A percentile compares a stretch with the other conserved stretches of the same genome.
Evolutionary conservation across 208 protist species (phyloP).

Genomic region (Sergeia podlipaevii): DNA sequence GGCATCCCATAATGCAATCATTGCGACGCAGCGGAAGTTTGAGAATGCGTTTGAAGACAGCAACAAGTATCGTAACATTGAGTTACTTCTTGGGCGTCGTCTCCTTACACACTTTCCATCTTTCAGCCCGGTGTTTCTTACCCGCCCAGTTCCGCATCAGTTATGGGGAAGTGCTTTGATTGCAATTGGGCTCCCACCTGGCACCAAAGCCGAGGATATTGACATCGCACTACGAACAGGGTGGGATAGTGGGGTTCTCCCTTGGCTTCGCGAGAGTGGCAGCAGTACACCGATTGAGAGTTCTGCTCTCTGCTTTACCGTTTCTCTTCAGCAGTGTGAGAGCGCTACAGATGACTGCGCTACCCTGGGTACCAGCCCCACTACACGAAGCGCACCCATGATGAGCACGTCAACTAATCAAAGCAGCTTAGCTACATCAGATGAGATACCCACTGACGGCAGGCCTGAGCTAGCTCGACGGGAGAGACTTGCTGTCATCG

Average conservation of each 20-base stretch:
- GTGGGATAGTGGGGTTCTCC: slow-evolving; percentile 45
- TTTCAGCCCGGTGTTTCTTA: slow-evolving; percentile 56
- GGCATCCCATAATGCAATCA: slow-evolving; percentile 74
- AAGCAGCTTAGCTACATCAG: too few relatives aligned
- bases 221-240: slow-evolving; percentile 30
- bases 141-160: slow-evolving; percentile 50
- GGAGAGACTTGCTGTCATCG: slow-evolving; percentile 54
- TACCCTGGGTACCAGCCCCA: too few relatives aligned
- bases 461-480: slow-evolving; percentile 13
- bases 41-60: slow-evolving; percentile 87
- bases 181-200: slow-evolving; percentile 34
- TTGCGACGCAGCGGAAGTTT: slow-evolving; percentile 75
- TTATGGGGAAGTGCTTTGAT: slow-evolving; percentile 62
- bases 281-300: slow-evolving; percentile 29
- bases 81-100: slow-evolving; percentile 76
- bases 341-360: too few relatives aligned
- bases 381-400: too few relatives aligned
- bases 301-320: slow-evolving; percentile 44
- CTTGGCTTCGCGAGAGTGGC: slow-evolving; percentile 13
- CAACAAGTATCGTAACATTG: slow-evolving; percentile 73
- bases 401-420: too few relatives aligned
- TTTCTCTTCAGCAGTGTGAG: slow-evolving; percentile 27
- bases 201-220: slow-evolving; percentile 21
- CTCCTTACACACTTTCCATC: slow-evolving; percentile 66
- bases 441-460: too few relatives aligned